Percentiles rank a stretch among this genome's conserved stretches.
These are phyloP conservation scores for Brachypodium distachyon DNA, from an alignment of 202 grass and related monocot genomes.

Conservation along the genomic window DNA sequence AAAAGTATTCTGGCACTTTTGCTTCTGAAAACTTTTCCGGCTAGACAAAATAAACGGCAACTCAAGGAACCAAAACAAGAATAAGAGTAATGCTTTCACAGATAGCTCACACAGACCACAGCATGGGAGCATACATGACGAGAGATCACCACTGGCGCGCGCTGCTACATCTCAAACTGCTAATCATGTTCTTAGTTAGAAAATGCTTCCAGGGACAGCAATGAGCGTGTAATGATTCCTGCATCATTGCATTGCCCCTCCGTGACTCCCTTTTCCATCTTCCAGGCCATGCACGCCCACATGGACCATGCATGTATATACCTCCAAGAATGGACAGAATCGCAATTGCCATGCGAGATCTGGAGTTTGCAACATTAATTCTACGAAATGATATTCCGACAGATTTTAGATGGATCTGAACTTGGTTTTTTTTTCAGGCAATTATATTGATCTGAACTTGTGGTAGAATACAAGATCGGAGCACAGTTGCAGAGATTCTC, in stretches of 20 bases:
- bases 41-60: background rate
- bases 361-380: background rate
- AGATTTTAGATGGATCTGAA: too few relatives aligned
- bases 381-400: background rate
- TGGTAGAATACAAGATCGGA: background rate
- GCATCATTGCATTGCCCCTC: background rate
- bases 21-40: too few relatives aligned
- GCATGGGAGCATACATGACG: too few relatives aligned
- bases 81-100: too few relatives aligned
- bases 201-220: background rate
- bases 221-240: conserved; percentile 2
- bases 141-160: background rate
- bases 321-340: background rate
- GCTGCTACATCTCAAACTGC: background rate
- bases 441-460: conserved; percentile 24
- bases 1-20: background rate
- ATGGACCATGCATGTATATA: conserved; percentile 6
- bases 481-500: conserved; percentile 20
- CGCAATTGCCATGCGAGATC: background rate
- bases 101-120: too few relatives aligned
- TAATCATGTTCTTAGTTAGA: background rate
- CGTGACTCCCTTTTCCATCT: background rate
- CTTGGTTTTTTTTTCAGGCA: too few relatives aligned
- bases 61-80: too few relatives aligned
- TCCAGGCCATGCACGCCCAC: background rate